Evolutionary conservation across 257 asterid species (phyloP), one percentile per base, ranked within the genome.

Genomic region (Ilex asprella): DNA sequence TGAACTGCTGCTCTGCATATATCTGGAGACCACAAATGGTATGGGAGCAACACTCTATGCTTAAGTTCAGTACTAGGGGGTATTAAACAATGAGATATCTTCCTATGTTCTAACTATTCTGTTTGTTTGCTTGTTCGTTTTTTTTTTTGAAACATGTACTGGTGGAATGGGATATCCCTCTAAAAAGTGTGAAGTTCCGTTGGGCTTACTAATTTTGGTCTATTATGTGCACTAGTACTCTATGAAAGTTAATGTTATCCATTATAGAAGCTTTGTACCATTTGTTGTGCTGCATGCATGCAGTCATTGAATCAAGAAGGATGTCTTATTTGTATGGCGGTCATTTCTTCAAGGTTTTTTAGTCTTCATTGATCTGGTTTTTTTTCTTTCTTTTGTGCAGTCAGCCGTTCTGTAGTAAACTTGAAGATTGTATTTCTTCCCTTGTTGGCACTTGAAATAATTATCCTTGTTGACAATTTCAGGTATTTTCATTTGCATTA

Each of bases 1-100:
- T 68, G 99, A 93, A 75, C 86, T 93, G 79, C 99, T 93, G 73
- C 97, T 93, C 63, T 93, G 97, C 77, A 84, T 90, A 73, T 80
- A 89, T 80, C 99, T 93, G 12, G 91, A 93, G 86, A 82, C 95
- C 78, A 54, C 68, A 64, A 58, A 73, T 39, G 95, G 99, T 93
- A 87, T 82, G 95, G 77, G 77, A 67, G 72, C 52, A 66, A 68
- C 67, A 62, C 64, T 16, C 5, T 6, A 11, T 49, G 2, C 14
- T 15, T 12, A 49, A 49, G 54, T 49, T 49, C 54, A 49, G 2
- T n/a, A 14, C 5, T 35, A 35, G 41, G 5, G 41, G 41, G 5
- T 35, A 3, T 35, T 35, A 3, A 35, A 35, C 8, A 35, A 35
- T 35, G 41, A 35, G 41, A 35, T 35, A 35, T 35, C 41, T 35